Evolutionary conservation across 176 grass and related monocot genomes (phyloP), one percentile per base, ranked within the genome.

Genomic region (Luzula sylvatica): DNA sequence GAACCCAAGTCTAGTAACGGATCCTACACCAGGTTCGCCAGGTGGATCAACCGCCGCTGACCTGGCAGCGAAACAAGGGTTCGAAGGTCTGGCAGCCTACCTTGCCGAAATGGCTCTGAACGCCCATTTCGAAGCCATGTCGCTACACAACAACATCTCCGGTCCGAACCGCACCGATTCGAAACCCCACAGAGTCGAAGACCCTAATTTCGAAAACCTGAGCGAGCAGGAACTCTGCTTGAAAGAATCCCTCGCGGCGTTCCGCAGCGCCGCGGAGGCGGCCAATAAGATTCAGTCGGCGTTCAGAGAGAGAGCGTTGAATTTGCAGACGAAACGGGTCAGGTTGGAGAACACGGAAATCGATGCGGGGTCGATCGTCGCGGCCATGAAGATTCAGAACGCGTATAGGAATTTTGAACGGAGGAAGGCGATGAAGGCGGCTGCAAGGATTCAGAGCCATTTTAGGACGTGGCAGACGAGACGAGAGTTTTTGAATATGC

Each of bases 1-100:
- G 77, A 90, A 98, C 73, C 85, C 92, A 76, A 90, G 78, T 55
- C 76, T 98, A 72, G 92, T 90, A 42, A 85, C 92, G 52, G 85
- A 98, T 73, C 92, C 92, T 64, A 90, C 67, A 50, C 20, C 65
- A 11, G 65, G 58, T 22, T 68, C 0, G 55, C 85, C 59, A 69
- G 92, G 72, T 79, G 92, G 92, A 55, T 35, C 7, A 39, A 98
- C 72, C 15, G 81, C 85, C 82, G 75, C 81, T 57, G 92, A 98
- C 64, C 60, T 98, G 28, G 92, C 92, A 75, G 78, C 68, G 53
- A 74, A 26, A 52, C 65, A 86, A 74, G 84, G 84, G 28, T 98
- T 72, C 70, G 78, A 86, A 70, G 92, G 92, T 56, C 46, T 98
- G 81, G 81, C 92, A 42, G 92, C 81, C 65, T 98, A 80, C 74